Evolutionary conservation across 345 rosid genomes (phyloP), one percentile per base, ranked within the genome.

Genomic region (Mercurialis annua): DNA sequence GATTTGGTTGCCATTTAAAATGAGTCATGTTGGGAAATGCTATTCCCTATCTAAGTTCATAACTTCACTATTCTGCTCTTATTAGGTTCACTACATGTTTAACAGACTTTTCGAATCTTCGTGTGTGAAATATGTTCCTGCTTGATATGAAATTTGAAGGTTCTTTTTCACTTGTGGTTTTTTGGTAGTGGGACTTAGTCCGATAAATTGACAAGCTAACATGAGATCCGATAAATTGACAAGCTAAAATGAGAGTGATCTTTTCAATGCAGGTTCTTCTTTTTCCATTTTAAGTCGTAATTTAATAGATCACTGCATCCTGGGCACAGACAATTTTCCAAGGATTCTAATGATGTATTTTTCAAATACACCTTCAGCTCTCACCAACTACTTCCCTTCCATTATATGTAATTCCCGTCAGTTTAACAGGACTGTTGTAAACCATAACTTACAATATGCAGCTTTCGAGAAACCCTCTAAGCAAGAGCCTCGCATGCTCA

Each of bases 321-420:
- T 85, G 76, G 95, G 91, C n/a, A 81, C 82, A 38, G 93, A 91
- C 76, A 94, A 94, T 85, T 81, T 94, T 62, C 99, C 99, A 1
- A 84, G 99, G 79, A 85, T 86, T 56, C 86, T 94, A 56, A 73
- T 94, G 73, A 89, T 94, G 99, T 94, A 91, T 80, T 84, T 87
- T 60, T 73, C 99, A 59, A 94, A 94, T 71, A 87, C 88, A 18
- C 92, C 86, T 60, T 85, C 80, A 26, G 85, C 98, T 10, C 76
- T 85, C 44, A 64, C 85, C 69, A 86, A 81, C 78, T 94, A 94
- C 81, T 91, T 94, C 76, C 96, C 88, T 5, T 87, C 96, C 0
- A 50, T 89, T 47, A 81, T 91, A 31, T 94, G 99, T 67, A 94
- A 91, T 77, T 78, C 96, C 0, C 82, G 18, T 63, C 81, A 75